Evolutionary conservation across 2,329 filamentous ascomycete genomes (phyloP), one percentile per base, ranked within the genome.

Genomic region (Phyllosticta citriasiana): DNA sequence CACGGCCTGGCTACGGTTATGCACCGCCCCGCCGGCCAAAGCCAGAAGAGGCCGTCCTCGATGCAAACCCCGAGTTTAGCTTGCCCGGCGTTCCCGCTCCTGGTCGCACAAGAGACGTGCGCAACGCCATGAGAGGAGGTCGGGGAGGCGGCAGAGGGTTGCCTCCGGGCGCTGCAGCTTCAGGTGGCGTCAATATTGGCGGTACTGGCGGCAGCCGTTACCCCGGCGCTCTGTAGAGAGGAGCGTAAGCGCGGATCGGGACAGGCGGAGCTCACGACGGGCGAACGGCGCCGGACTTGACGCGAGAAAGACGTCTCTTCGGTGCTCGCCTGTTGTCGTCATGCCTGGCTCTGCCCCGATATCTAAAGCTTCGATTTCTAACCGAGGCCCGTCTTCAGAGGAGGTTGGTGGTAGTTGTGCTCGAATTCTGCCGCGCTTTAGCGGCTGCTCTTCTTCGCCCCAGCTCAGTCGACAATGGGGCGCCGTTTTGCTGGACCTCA

Each of bases 61-160:
- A 86, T 68, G 85, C 80, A 53, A 96, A 96, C 69, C 91, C 92
- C 0, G 91, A 97, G 72, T 97, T 97, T 75, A 82, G 88, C 65
- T 73, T 97, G 27, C 87, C 86, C 5, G 77, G 77, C 5, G 69
- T 74, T 7, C 71, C 70, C 3, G 62, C 70, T n/a, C 66, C 67
- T 9, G 66, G 72, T 53, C 67, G 72, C 8, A 67, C 70, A 55
- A 69, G 70, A 9, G 72, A 71, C 16, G 64, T 66, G 25, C 47
- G 33, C 22, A 24, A 33, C 6, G 47, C 35, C 51, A 53, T 52
- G 19, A 26, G 59, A 47, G 59, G 59, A 7, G 40, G 47, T 27
- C 25, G 55, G 14, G 26, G 54, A 7, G 59, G 54, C 14, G n/a
- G 25, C 6, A 47, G n/a, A 35, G 55, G 47, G 30, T 22, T 16